Percentiles rank a stretch among this genome's conserved stretches.
Conservation (phyloP, 352 stramenopile species). For the Phytophthora brassicae region DNA sequence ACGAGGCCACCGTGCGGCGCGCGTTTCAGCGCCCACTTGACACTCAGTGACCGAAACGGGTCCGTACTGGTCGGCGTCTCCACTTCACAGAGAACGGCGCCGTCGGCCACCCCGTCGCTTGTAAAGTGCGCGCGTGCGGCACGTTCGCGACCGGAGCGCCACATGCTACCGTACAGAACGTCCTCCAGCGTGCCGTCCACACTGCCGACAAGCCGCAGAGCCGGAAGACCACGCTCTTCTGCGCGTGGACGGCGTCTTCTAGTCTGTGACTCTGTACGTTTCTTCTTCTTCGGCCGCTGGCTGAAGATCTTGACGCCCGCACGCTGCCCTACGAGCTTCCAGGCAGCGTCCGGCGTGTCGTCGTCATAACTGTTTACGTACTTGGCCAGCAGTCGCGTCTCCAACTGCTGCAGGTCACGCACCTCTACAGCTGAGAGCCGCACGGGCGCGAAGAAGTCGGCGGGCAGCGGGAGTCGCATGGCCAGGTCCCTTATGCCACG, state of each 20-base stretch:
- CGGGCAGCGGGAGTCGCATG: constrained; percentile 51
- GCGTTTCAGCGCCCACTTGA: constrained; percentile 51
- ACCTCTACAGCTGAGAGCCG: constrained; percentile 40
- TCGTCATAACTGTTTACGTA: constrained; percentile 62
- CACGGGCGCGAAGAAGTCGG: constrained; percentile 56
- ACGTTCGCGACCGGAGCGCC: constrained; percentile 35
- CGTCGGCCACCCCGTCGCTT: constrained; percentile 42
- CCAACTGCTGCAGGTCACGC: constrained; percentile 46
- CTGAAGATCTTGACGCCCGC: constrained; percentile 53
- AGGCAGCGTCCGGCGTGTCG: constrained; percentile 26
- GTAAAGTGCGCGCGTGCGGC: constrained; percentile 36
- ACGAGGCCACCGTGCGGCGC: constrained; percentile 36
- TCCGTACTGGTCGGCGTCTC: constrained; percentile 33
- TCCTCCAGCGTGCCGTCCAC: constrained; percentile 46
- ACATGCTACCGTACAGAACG: constrained; percentile 50
- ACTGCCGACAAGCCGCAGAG: constrained; percentile 40
- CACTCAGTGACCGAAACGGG: constrained; percentile 44
- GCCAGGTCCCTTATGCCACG: neutral
- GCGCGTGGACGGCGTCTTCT: neutral
- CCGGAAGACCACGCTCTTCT: constrained; percentile 29
- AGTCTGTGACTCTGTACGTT: constrained; percentile 7
- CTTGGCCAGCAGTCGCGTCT: constrained; percentile 45
- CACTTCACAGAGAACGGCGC: constrained; percentile 42
- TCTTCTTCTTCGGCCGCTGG: constrained; percentile 27
- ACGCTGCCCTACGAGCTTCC: constrained; percentile 52